A percentile compares a stretch with the other conserved stretches of the same genome.
Evolutionary conservation across 192 early-diverging fungal species (phyloP).

Genomic region (Backusella westeae): DNA sequence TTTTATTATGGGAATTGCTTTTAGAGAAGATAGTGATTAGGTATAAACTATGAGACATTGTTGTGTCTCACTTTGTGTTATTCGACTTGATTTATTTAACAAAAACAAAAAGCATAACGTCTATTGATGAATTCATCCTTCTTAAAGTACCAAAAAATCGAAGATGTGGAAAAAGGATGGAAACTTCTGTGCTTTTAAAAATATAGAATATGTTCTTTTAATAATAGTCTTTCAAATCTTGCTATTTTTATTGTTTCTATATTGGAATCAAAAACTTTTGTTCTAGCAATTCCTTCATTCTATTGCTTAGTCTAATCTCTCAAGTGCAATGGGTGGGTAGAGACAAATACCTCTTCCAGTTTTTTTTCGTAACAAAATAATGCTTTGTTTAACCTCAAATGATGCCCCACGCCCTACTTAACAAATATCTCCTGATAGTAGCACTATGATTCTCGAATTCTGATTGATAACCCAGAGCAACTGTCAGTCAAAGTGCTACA

Average conservation of each 20-base stretch:
- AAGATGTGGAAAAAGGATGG: background rate
- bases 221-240: background rate
- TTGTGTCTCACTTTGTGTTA: background rate
- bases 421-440: background rate
- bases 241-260: background rate
- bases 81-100: background rate
- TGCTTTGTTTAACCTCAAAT: background rate
- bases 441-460: background rate
- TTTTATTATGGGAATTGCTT: background rate
- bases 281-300: background rate
- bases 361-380: background rate
- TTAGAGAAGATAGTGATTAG: background rate
- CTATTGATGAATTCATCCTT: background rate
- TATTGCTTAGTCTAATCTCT: background rate
- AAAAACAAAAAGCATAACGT: background rate
- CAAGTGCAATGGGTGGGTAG: background rate
- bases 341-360: background rate
- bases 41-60: background rate
- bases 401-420: background rate
- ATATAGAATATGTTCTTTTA: background rate
- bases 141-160: background rate
- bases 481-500: background rate
- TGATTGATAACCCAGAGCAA: background rate
- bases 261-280: background rate
- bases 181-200: background rate